A percentile compares a stretch with the other conserved stretches of the same genome.
These are phyloP conservation scores for Russula lepida DNA, from an alignment of 768 basidiomycete species.

Conservation along the genomic window DNA sequence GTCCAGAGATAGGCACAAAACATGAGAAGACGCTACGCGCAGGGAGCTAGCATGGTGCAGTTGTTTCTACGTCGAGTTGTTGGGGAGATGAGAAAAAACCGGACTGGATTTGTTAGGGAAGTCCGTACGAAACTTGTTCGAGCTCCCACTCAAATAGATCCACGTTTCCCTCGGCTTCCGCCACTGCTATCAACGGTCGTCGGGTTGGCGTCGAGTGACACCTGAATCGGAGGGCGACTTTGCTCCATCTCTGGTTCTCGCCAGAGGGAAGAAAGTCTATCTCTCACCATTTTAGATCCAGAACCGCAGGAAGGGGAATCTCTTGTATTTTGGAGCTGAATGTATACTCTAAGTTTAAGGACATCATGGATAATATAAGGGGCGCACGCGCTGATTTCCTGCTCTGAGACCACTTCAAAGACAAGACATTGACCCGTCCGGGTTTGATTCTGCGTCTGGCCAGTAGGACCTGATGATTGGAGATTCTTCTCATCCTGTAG, in stretches of 20 bases:
- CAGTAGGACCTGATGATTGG: background rate
- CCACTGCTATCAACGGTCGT: slow-evolving; percentile 55
- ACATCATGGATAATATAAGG: background rate
- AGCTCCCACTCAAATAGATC: slow-evolving; percentile 50
- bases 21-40: slow-evolving; percentile 42
- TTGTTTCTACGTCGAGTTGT: slow-evolving; percentile 12
- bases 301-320: slow-evolving; percentile 68
- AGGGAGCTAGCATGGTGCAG: slow-evolving; percentile 37
- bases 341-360: background rate
- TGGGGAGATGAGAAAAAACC: background rate
- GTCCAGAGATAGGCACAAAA: slow-evolving; percentile 84
- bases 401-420: slow-evolving; percentile 37
- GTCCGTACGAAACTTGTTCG: slow-evolving; percentile 34
- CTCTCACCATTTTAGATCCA: slow-evolving; percentile 89
- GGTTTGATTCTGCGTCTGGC: slow-evolving; percentile 26
- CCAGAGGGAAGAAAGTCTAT: background rate
- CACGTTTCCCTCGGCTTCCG: slow-evolving; percentile 79
- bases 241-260: background rate
- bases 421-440: slow-evolving; percentile 70
- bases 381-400: slow-evolving; percentile 30
- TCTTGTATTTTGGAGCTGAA: slow-evolving; percentile 52
- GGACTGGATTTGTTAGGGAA: background rate
- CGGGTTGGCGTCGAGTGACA: slow-evolving; percentile 42
- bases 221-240: slow-evolving; percentile 31
- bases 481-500: slow-evolving; percentile 37